Conservation (phyloP, 2,329 filamentous ascomycete genomes). For the Exophiala lecanii-corni region DNA sequence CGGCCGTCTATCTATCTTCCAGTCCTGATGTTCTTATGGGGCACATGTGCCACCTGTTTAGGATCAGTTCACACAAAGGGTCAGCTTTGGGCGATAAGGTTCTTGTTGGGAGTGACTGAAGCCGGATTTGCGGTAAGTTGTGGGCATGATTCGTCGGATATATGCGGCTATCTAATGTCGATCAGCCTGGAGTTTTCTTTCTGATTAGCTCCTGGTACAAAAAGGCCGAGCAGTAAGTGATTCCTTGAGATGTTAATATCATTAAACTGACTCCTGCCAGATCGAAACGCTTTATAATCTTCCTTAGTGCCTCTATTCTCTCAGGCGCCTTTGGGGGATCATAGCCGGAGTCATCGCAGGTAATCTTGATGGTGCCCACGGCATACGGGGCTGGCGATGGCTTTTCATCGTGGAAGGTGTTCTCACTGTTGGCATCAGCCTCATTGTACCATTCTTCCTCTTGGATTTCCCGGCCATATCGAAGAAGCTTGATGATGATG, state of each 20-base stretch:
- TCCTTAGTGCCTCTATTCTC: not conserved
- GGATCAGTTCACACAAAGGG: constrained; percentile 47
- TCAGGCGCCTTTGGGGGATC: constrained; percentile 64
- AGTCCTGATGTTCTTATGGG: constrained; percentile 1
- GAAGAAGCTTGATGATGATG: constrained; percentile 58
- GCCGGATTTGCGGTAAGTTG: constrained; percentile 60
- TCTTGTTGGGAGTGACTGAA: constrained; percentile 56
- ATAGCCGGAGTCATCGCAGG: constrained; percentile 62
- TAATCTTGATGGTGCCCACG: constrained; percentile 34
- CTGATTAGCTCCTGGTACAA: constrained; percentile 46
- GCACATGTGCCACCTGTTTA: not conserved
- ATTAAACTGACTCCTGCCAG: too few species aligned
- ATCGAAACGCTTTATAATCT: constrained; percentile 2
- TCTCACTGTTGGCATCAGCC: constrained; percentile 51
- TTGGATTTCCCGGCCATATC: constrained; percentile 66
- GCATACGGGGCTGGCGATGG: constrained; percentile 54
- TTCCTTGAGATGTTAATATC: too few species aligned
- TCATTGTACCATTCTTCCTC: constrained; percentile 59
- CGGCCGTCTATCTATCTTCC: constrained; percentile 1
- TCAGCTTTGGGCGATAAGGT: constrained; percentile 56
- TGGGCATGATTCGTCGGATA: too few species aligned
- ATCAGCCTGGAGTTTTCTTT: constrained; percentile 1
- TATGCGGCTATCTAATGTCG: too few species aligned
- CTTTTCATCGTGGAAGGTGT: constrained; percentile 67
- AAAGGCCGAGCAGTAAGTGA: constrained; percentile 62